Conservation (phyloP, 148 eudicot species). For the Silene uniflora region DNA sequence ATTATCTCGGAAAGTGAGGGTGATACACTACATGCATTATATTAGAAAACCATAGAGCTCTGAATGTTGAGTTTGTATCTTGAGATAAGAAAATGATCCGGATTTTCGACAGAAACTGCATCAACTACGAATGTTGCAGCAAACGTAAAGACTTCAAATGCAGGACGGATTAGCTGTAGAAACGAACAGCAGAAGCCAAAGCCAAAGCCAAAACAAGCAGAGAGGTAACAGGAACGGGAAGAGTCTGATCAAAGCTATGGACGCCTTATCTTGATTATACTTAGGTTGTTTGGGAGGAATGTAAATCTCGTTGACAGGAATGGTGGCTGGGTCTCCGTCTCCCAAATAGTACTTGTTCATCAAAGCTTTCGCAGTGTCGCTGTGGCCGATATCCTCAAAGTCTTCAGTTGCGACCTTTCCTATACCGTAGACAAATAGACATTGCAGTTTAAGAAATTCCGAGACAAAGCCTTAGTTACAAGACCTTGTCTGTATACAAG, state of each 20-base stretch:
- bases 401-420: conserved; percentile 57
- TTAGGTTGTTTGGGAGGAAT: conserved; percentile 16
- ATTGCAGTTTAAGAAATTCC: neutral
- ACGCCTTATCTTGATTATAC: conserved; percentile 18
- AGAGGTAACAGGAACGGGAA: conserved; percentile 27
- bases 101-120: neutral
- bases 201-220: conserved; percentile 21
- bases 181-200: conserved; percentile 25
- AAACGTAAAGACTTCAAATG: neutral
- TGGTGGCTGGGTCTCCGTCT: conserved; percentile 37
- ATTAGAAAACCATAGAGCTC: neutral
- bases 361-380: conserved; percentile 47
- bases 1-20: neutral
- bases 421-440: conserved; percentile 3
- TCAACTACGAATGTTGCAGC: neutral
- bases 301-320: conserved; percentile 11
- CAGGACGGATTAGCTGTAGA: conserved; percentile 6
- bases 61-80: neutral
- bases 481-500: no score
- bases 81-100: neutral
- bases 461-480: no score
- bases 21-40: neutral
- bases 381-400: conserved; percentile 61
- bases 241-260: conserved; percentile 22
- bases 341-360: conserved; percentile 47